Evolutionary conservation across 192 early-diverging fungal species (phyloP), one percentile per base, ranked within the genome.

Genomic region (Kappamyces sp.): DNA sequence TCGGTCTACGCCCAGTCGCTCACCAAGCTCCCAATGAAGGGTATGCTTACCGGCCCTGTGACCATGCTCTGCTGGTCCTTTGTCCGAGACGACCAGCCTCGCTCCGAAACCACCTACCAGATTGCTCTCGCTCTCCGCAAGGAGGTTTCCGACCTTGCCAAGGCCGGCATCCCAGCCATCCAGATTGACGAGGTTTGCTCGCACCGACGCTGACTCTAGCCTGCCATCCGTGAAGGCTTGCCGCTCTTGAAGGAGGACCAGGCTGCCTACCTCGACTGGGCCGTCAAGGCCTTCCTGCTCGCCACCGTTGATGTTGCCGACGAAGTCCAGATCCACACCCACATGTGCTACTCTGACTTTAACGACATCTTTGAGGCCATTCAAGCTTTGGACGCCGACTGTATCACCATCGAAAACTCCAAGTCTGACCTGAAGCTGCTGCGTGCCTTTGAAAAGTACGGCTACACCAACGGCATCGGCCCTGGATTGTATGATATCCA

Each of bases 331-430:
- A 94, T 98, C 73, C 96, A 97, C 84, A 88, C 88, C 48, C 94
- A 96, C 77, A 93, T 98, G 86, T 98, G 95, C 79, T 98, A 98
- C 86, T 88, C 85, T 71, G 96, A 98, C 73, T 98, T 98, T 73
- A 90, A 97, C 74, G 94, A 94, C 77, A 98, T 98, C 68, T 92
- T 98, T 76, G 81, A 85, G 43, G 85, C 93, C 33, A 97, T 98
- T 75, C 73, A 86, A 64, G 79, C 76, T 70, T 74, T 98, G 55
- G 95, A 97, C 79, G 92, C 72, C 37, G 94, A 98, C 78, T 91
- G 91, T 48, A 88, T 98, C 66, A 95, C 96, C 39, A 97, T 98
- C 67, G 96, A 98, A 71, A 94, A 91, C 80, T 88, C 91, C 66
- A 94, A 94, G 77, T 94, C 91, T 38, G 94, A 98, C 71, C 81